These are phyloP conservation scores for Fusarium mangiferae DNA, from an alignment of 2,329 filamentous ascomycete genomes.

Conservation along the genomic window DNA sequence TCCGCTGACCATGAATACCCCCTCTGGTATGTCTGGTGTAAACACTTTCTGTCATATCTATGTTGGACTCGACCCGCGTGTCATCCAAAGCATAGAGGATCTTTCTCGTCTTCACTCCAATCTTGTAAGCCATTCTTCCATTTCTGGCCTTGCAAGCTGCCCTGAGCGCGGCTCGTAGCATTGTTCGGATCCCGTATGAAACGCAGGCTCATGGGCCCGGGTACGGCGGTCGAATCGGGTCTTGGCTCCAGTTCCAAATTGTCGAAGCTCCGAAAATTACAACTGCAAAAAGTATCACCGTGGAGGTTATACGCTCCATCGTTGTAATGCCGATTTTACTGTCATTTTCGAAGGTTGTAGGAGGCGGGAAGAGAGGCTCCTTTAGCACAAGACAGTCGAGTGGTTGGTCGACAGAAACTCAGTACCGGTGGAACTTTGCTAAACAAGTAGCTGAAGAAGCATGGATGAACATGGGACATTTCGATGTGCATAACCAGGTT, in stretches of 20 bases:
- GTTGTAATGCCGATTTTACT: no score
- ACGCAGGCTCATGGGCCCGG: not conserved
- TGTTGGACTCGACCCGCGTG: accelerated
- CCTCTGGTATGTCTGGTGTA: not conserved
- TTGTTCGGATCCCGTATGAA: accelerated
- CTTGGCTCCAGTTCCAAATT: not conserved
- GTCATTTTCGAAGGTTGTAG: not conserved
- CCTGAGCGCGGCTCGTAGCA: accelerated
- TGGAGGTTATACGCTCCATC: not conserved
- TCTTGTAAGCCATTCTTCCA: not conserved
- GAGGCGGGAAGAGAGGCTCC: not conserved
- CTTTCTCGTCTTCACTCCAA: not conserved
- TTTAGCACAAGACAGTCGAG: no score
- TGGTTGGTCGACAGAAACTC: not conserved
- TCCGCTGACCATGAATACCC: not conserved
- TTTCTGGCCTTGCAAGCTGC: not conserved
- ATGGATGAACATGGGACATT: not conserved
- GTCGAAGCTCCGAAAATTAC: accelerated
- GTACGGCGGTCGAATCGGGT: not conserved
- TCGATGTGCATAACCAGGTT: not conserved
- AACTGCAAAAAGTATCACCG: not conserved
- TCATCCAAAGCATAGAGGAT: not conserved
- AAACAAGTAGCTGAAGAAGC: not conserved
- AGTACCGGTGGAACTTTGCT: not conserved
- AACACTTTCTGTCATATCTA: not conserved